Conservation (phyloP, 2,329 filamentous ascomycete species). For the Diaporthe citri region DNA sequence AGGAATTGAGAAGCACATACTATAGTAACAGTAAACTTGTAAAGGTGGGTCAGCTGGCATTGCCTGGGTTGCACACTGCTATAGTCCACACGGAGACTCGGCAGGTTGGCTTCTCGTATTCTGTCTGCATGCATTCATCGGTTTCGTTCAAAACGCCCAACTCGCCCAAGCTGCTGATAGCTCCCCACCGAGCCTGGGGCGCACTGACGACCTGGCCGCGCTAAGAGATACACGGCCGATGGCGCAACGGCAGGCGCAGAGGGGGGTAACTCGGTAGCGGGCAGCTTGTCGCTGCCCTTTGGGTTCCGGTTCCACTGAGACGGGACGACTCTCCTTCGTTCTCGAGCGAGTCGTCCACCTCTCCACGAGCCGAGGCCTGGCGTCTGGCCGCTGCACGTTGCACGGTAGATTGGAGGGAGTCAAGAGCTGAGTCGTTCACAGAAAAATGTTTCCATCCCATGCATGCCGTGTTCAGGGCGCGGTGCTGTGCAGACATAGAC, state of each 20-base stretch:
- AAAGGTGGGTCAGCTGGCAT: background rate
- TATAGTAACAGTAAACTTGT: background rate
- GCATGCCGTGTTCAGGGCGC: background rate
- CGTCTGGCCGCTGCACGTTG: background rate
- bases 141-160: background rate
- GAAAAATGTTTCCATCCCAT: constrained; percentile 14
- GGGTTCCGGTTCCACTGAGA: constrained; percentile 24
- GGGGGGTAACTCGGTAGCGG: constrained; percentile 2
- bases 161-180: background rate
- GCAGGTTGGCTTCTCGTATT: constrained; percentile 17
- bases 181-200: background rate
- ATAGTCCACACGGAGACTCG: background rate
- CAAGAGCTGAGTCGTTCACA: constrained; percentile 4
- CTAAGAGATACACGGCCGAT: background rate
- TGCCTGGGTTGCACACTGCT: background rate
- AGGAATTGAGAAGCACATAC: background rate
- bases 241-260: constrained; percentile 3
- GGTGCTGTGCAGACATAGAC: background rate
- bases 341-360: constrained; percentile 6
- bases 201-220: background rate
- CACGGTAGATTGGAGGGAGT: constrained; percentile 20
- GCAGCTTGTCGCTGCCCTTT: background rate
- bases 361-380: background rate
- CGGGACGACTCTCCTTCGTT: constrained; percentile 29
- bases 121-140: background rate